These are phyloP conservation scores for Phytophthora megakarya DNA, from an alignment of 352 stramenopile genomes.

Conservation along the genomic window DNA sequence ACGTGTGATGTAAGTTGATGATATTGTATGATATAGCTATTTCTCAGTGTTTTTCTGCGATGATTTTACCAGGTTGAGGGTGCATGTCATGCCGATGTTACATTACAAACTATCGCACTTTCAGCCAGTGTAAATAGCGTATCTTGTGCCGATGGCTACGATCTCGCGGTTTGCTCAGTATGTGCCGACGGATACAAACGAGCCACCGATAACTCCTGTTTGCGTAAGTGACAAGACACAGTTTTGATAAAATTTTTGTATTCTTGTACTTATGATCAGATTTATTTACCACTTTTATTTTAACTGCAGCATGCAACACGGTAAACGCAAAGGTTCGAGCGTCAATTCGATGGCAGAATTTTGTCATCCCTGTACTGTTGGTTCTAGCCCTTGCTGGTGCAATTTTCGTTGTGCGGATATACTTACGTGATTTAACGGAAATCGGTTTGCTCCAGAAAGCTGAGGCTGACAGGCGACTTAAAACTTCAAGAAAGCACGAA, in stretches of 20 bases:
- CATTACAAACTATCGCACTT: conserved; percentile 33
- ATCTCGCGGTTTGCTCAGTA: conserved; percentile 73
- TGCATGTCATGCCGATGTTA: conserved; percentile 59
- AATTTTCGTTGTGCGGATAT: conserved; percentile 47
- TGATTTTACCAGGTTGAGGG: conserved; percentile 36
- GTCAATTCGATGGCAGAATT: conserved; percentile 72
- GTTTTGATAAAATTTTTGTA: not conserved
- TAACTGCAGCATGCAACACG: conserved; percentile 51
- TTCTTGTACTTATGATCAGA: not conserved
- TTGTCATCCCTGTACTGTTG: conserved; percentile 69
- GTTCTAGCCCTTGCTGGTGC: conserved; percentile 36
- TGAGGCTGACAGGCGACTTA: conserved; percentile 58
- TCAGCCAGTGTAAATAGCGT: conserved; percentile 27
- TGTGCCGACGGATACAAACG: conserved; percentile 63
- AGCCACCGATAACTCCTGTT: conserved; percentile 54
- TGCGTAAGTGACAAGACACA: conserved; percentile 44
- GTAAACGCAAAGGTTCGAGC: conserved; percentile 54
- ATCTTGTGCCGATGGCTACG: conserved; percentile 54
- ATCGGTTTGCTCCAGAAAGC: conserved; percentile 65
- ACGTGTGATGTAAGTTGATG: conserved; percentile 54
- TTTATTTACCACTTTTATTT: not conserved
- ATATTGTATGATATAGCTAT: not conserved
- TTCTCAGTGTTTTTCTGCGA: not conserved
- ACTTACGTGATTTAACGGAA: conserved; percentile 66
- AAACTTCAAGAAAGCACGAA: conserved; percentile 28